Evolutionary conservation across 192 early-diverging fungal species (phyloP), one percentile per base, ranked within the genome.

Genomic region (Lobosporangium transversale): DNA sequence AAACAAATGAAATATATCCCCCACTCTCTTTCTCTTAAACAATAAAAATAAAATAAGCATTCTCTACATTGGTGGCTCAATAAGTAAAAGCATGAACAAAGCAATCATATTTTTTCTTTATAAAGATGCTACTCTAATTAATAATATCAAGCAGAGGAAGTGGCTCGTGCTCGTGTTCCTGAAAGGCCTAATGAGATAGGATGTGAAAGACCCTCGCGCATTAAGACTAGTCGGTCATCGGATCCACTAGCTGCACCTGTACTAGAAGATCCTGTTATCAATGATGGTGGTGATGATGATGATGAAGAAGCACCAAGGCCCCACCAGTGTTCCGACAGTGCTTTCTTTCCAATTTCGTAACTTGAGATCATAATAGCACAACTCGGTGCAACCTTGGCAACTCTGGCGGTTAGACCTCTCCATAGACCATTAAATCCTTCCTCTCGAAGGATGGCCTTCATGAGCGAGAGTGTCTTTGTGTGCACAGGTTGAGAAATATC

Each of bases 351-450:
- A 20, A 88, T 65, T 71, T 92, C 92, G 56, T 94, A 94, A n/a
- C 86, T 88, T 0, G 93, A 94, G 44, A 98, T 97, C 95, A 98
- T 97, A 52, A 98, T 94, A 0, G 94, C 97, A 76, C 97, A 97
- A 11, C 93, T 92, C 2, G 94, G 93, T 29, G 94, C 94, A 1
- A 96, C 89, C 70, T 95, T 97, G 51, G 91, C 85, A 21, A 96
- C 79, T n/a, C 97, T 80, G 0, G 95, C 93, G 0, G 87, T 78
- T 2, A 93, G 73, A 0, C 87, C 90, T 43, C 80, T 65, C 52
- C 85, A 85, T 6, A 92, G 71, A 20, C 87, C 88, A 4, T 45
- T 29, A 27, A 71, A 66, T 9, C 89, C 90, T 68, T 88, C 86
- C 11, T 80, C 62, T n/a, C 47, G 52, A 24, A 83, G 53, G 21